Evolutionary conservation across 495 filamentous ascomycete species (phyloP).

Genomic region (Pseudotulostoma volvatum): DNA sequence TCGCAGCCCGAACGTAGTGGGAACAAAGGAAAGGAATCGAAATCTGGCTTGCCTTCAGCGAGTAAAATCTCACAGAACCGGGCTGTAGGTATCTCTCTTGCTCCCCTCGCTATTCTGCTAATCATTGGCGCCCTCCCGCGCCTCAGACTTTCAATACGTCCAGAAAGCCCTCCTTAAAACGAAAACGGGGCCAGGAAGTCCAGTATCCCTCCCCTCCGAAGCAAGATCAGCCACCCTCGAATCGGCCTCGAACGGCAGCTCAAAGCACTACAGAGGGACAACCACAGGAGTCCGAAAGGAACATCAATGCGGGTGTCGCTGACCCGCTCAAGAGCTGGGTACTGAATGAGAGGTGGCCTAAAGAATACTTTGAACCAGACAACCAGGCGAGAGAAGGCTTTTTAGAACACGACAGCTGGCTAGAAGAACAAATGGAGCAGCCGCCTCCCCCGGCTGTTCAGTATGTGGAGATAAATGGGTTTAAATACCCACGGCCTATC

Average conservation of each 20-base stretch:
- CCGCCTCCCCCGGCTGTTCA: background rate
- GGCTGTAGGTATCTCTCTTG: background rate
- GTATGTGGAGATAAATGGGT: slow-evolving; percentile 1
- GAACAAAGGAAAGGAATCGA: slow-evolving; percentile 1
- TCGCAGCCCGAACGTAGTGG: slow-evolving; percentile 4
- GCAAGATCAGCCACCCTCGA: slow-evolving; percentile 6
- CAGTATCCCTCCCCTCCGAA: slow-evolving; percentile 3
- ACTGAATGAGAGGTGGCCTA: slow-evolving; percentile 3
- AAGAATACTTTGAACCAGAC: slow-evolving; percentile 7
- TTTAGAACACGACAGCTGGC: slow-evolving; percentile 5
- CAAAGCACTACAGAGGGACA: background rate
- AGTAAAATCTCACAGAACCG: background rate
- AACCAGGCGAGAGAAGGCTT: slow-evolving; percentile 5
- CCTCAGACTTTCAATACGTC: slow-evolving; percentile 1
- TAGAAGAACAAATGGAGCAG: slow-evolving; percentile 4
- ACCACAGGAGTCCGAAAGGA: background rate
- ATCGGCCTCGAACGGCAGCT: slow-evolving; percentile 3
- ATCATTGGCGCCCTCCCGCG: background rate
- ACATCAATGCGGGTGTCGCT: background rate
- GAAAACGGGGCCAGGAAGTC: slow-evolving; percentile 7
- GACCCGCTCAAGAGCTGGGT: slow-evolving; percentile 4
- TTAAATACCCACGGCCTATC: background rate
- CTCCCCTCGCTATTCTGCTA: background rate
- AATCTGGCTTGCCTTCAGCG: background rate
- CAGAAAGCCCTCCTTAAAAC: slow-evolving; percentile 5